These are phyloP conservation scores for Eutrema japonicum DNA, from an alignment of 345 rosid genomes.

Conservation along the genomic window DNA sequence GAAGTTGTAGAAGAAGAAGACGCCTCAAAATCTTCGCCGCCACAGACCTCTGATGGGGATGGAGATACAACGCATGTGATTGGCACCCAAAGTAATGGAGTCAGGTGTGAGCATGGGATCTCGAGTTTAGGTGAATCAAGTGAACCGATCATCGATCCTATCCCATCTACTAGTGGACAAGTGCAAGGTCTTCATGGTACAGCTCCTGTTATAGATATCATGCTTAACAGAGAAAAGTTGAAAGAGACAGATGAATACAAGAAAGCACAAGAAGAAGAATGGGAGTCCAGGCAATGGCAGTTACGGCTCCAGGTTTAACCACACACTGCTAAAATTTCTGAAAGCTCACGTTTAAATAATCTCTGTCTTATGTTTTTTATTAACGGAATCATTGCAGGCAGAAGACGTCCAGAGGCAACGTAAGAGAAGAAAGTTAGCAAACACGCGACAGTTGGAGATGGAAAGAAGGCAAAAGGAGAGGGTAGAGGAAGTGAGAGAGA, in stretches of 20 bases:
- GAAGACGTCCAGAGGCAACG: slow-evolving; percentile 78
- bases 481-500: slow-evolving; percentile 82
- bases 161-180: slow-evolving; percentile 31
- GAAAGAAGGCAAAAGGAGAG: slow-evolving; percentile 87
- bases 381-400: slow-evolving; percentile 51
- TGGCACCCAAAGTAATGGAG: slow-evolving; percentile 31
- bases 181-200: slow-evolving; percentile 30
- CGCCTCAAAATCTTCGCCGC: slow-evolving; percentile 32
- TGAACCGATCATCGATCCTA: slow-evolving; percentile 35
- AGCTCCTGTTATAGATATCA: slow-evolving; percentile 46
- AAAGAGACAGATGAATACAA: slow-evolving; percentile 89
- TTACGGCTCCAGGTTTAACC: slow-evolving; percentile 70
- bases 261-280: slow-evolving; percentile 79
- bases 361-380: too few species aligned
- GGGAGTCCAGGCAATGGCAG: slow-evolving; percentile 76
- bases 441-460: slow-evolving; percentile 66
- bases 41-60: slow-evolving; percentile 33
- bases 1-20: slow-evolving; percentile 36
- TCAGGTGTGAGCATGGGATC: slow-evolving; percentile 31
- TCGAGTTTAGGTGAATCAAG: slow-evolving; percentile 28
- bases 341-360: neutral
- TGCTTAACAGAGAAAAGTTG: slow-evolving; percentile 71
- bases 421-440: slow-evolving; percentile 70
- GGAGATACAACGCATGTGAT: slow-evolving; percentile 20
- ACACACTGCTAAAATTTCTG: slow-evolving; percentile 7